Conservation (phyloP, 2,329 filamentous ascomycete species). For the Nakataea oryzae region DNA sequence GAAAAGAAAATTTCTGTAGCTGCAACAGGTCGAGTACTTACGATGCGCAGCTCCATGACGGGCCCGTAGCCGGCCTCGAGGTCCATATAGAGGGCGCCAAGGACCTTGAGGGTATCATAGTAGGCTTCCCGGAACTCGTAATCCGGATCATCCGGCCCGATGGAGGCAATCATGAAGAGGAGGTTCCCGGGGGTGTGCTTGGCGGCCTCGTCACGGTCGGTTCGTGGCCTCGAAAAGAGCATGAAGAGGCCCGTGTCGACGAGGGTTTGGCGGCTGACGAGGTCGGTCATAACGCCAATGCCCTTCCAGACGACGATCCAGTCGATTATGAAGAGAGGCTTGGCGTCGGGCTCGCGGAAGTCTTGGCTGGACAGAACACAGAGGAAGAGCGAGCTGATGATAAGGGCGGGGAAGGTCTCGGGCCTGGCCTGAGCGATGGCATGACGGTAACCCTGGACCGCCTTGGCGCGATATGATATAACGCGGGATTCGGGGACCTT, state of each 20-base stretch:
- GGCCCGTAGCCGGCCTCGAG: constrained; percentile 31
- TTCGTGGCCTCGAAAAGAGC: constrained; percentile 37
- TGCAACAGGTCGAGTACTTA: too few relatives aligned
- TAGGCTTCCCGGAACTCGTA: constrained; percentile 27
- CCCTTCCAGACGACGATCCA: constrained; percentile 48
- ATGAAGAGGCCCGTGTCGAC: constrained; percentile 30
- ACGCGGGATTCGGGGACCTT: constrained; percentile 27
- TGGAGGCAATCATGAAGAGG: constrained; percentile 36
- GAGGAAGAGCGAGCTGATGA: constrained; percentile 40
- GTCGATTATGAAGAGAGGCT: constrained; percentile 39
- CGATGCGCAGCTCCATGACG: constrained; percentile 35
- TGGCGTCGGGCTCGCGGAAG: constrained; percentile 35
- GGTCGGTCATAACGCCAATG: constrained; percentile 35
- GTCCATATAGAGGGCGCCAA: constrained; percentile 41
- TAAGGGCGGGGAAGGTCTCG: constrained; percentile 34
- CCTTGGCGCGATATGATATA: constrained; percentile 33
- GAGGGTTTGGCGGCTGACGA: constrained; percentile 20
- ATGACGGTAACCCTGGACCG: constrained; percentile 39
- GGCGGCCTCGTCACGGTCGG: constrained; percentile 31
- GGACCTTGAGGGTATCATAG: constrained; percentile 33
- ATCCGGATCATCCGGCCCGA: constrained; percentile 30
- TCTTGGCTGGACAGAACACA: constrained; percentile 37
- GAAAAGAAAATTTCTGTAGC: too few relatives aligned
- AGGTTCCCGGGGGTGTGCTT: constrained; percentile 34
- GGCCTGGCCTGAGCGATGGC: constrained; percentile 37